Conservation (phyloP, 495 filamentous ascomycete genomes). For the Neurospora sp. region DNA sequence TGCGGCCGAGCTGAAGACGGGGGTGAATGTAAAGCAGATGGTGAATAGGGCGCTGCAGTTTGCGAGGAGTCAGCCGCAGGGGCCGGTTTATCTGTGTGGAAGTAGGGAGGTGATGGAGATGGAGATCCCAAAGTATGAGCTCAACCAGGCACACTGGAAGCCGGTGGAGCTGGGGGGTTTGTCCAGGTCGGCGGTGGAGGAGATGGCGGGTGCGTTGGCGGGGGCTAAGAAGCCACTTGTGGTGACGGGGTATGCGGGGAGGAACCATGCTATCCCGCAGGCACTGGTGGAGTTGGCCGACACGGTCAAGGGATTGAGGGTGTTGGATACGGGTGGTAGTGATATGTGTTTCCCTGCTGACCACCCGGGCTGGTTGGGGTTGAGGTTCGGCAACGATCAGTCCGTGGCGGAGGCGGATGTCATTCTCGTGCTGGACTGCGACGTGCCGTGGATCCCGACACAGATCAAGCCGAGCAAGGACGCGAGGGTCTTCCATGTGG, state of each 20-base stretch:
- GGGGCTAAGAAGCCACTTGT: slow-evolving; percentile 66
- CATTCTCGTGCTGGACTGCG: slow-evolving; percentile 81
- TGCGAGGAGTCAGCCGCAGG: slow-evolving; percentile 68
- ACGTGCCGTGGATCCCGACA: slow-evolving; percentile 58
- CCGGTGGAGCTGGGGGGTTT: slow-evolving; percentile 69
- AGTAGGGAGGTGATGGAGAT: slow-evolving; percentile 89
- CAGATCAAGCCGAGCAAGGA: slow-evolving; percentile 47
- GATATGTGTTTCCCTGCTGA: slow-evolving; percentile 94
- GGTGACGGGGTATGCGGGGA: slow-evolving; percentile 75
- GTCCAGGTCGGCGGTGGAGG: slow-evolving; percentile 50
- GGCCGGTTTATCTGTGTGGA: slow-evolving; percentile 77
- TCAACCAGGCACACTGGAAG: slow-evolving; percentile 67
- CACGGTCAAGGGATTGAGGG: slow-evolving; percentile 65
- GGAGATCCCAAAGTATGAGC: slow-evolving; percentile 70
- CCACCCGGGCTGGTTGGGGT: slow-evolving; percentile 59
- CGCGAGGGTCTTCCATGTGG: slow-evolving; percentile 70
- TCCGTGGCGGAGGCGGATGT: slow-evolving; percentile 67
- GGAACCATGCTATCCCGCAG: slow-evolving; percentile 57
- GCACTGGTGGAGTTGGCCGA: slow-evolving; percentile 73
- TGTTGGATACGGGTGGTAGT: slow-evolving; percentile 81
- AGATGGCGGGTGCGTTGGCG: slow-evolving; percentile 61
- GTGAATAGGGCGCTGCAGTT: slow-evolving; percentile 86
- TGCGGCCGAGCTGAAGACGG: slow-evolving; percentile 78
- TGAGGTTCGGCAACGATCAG: slow-evolving; percentile 69
- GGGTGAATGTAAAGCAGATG: slow-evolving; percentile 92